Percentiles rank a stretch among this genome's conserved stretches.
Evolutionary conservation across 169 alveolate species (phyloP).

Genomic region (Cryptosporidium xiaoi): DNA sequence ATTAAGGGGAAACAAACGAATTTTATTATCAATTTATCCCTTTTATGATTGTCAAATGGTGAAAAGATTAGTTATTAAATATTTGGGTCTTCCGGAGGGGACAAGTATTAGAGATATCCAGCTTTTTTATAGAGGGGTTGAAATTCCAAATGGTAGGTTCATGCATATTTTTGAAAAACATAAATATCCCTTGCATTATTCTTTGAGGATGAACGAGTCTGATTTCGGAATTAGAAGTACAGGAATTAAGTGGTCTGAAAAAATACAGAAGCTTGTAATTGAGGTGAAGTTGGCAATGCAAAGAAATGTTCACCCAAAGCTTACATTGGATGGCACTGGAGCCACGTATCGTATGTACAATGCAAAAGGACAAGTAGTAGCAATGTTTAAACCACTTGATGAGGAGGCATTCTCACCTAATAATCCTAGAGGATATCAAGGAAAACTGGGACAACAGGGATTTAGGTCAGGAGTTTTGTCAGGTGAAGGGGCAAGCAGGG

Average conservation of each 20-base stretch:
- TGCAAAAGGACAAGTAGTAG: slow-evolving; percentile 88
- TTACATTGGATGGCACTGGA: slow-evolving; percentile 98
- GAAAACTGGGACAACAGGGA: slow-evolving; percentile 93
- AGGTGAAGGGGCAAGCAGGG: slow-evolving; percentile 98
- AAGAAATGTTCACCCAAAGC: slow-evolving; percentile 93
- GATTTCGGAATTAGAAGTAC: slow-evolving; percentile 77
- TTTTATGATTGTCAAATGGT: slow-evolving; percentile 87
- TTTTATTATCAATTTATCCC: slow-evolving; percentile 85
- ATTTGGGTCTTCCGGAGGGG: slow-evolving; percentile 83
- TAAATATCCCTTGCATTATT: slow-evolving; percentile 77
- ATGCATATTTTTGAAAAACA: slow-evolving; percentile 86
- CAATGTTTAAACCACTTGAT: slow-evolving; percentile 97
- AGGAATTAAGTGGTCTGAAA: slow-evolving; percentile 77
- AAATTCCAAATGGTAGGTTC: slow-evolving; percentile 88
- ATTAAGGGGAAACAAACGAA: slow-evolving; percentile 84
- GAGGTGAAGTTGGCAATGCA: slow-evolving; percentile 91
- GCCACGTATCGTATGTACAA: slow-evolving; percentile 95
- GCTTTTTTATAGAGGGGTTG: slow-evolving; percentile 88
- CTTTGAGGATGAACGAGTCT: slow-evolving; percentile 76
- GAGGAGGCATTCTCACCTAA: slow-evolving; percentile 99
- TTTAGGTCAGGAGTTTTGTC: slow-evolving; percentile 95
- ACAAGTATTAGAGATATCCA: slow-evolving; percentile 84
- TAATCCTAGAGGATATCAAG: slow-evolving; percentile 96
- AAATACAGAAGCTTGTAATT: slow-evolving; percentile 81
- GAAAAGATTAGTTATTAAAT: slow-evolving; percentile 87